Evolutionary conservation across 495 filamentous ascomycete genomes (phyloP).

Genomic region (Friedmanniomyces endolithicus): DNA sequence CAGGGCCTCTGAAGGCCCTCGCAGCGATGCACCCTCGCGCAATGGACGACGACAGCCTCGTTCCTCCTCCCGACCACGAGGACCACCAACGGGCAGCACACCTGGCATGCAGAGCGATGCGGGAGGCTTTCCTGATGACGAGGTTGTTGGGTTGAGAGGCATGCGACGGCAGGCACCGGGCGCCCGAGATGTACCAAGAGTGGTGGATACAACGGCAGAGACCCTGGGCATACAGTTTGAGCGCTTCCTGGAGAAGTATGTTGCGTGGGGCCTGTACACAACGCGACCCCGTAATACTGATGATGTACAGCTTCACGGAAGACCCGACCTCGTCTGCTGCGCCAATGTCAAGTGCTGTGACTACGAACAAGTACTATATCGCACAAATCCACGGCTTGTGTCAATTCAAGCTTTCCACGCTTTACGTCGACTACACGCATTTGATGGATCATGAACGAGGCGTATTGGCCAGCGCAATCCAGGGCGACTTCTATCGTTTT

Average conservation of each 20-base stretch:
- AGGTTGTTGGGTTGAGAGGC: constrained; percentile 42
- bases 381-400: constrained; percentile 86
- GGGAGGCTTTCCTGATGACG: constrained; percentile 55
- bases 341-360: constrained; percentile 58
- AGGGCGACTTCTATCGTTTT: constrained; percentile 87
- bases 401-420: constrained; percentile 76
- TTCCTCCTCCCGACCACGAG: constrained; percentile 49
- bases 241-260: constrained; percentile 73
- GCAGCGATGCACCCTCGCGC: constrained; percentile 26
- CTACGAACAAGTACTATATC: constrained; percentile 89
- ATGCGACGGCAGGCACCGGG: constrained; percentile 48
- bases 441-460: constrained; percentile 53
- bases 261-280: not conserved
- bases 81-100: constrained; percentile 51
- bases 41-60: constrained; percentile 21
- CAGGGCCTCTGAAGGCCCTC: constrained; percentile 15
- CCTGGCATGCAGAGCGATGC: constrained; percentile 49
- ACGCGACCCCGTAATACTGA: constrained; percentile 8
- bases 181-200: constrained; percentile 57
- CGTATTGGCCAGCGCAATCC: constrained; percentile 68
- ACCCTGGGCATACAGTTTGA: constrained; percentile 78
- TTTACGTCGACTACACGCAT: constrained; percentile 94
- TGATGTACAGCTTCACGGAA: constrained; percentile 51
- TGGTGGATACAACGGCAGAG: constrained; percentile 79
- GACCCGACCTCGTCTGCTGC: constrained; percentile 60